Evolutionary conservation across 768 basidiomycete genomes (phyloP).

Genomic region (Hericium coralloides): DNA sequence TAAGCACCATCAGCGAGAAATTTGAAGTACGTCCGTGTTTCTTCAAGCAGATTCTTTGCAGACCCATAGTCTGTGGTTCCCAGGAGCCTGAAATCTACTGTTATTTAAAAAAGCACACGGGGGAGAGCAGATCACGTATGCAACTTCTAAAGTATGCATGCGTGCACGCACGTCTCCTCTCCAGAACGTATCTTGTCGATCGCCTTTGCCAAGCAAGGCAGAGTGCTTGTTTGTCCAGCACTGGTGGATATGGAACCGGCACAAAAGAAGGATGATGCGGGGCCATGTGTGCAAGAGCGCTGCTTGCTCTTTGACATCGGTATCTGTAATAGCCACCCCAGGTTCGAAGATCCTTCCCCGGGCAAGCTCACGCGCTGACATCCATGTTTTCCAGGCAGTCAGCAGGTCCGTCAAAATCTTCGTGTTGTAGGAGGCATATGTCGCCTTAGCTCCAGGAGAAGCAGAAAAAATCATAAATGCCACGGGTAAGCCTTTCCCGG

Average conservation of each 20-base stretch:
- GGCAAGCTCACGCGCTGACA: neutral
- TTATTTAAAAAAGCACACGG: too few species aligned
- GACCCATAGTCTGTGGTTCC: too few species aligned
- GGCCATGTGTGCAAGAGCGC: conserved; percentile 22
- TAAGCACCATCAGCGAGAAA: too few species aligned
- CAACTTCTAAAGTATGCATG: too few species aligned
- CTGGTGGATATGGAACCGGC: conserved; percentile 27
- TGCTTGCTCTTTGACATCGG: conserved; percentile 23
- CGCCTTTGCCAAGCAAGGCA: neutral
- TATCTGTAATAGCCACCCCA: conserved; percentile 21
- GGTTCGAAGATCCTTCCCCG: conserved; percentile 19
- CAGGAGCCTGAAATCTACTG: too few species aligned
- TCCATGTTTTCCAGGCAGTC: neutral
- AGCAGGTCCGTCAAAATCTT: conserved; percentile 13
- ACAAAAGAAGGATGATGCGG: conserved; percentile 22
- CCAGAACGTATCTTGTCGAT: too few species aligned
- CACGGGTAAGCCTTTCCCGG: conserved; percentile 21
- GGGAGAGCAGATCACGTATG: too few species aligned
- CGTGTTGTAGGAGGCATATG: conserved; percentile 21
- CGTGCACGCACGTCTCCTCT: too few species aligned
- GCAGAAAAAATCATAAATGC: conserved; percentile 24
- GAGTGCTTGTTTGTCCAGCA: conserved; percentile 22
- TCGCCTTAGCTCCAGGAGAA: conserved; percentile 15
- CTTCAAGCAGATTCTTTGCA: too few species aligned
- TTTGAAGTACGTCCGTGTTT: too few species aligned